Evolutionary conservation across 306 rosid species (phyloP), one percentile per base, ranked within the genome.

Genomic region (Castanea sativa): DNA sequence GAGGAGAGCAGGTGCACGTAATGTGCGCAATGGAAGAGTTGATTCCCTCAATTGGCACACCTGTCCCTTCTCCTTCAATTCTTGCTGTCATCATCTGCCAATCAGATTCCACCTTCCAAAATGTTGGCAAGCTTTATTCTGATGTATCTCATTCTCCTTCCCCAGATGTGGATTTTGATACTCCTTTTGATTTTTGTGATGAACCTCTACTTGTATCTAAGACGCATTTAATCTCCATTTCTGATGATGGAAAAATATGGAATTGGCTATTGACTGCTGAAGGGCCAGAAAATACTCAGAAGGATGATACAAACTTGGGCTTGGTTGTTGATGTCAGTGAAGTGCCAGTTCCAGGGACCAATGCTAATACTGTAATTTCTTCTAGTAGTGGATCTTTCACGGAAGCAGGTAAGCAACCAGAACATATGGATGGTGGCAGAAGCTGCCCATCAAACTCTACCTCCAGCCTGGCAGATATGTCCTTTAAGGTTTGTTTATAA

Each of bases 181-280:
- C 88, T 83, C 96, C 99, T 81, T 93, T 93, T 92, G 94, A 96
- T 82, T 90, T 87, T 65, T 89, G 79, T 78, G 90, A 89, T 38
- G 92, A 89, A 55, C 83, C 88, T 14, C 76, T 56, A 78, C 75
- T 74, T 63, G 81, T 90, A 88, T 89, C 97, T 77, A 89, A 90
- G 83, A 89, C 90, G 23, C 92, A 84, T 80, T 85, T 91, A 92
- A 82, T 96, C 81, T 96, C 98, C 81, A 87, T 93, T 82, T 93
- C 97, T 68, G 98, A 93, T 80, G 99, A 96, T 86, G 99, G 98
- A 41, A 96, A 93, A 86, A 74, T 96, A 79, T 96, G 98, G 99
- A 86, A 86, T 87, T 96, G 99, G 99, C 91, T 93, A 69, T 81
- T 91, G 88, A 91, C 96, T 79, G 87, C 88, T 67, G 93, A 96